Conservation (phyloP, 352 stramenopile genomes). For the Globisporangium uncinulatum region DNA sequence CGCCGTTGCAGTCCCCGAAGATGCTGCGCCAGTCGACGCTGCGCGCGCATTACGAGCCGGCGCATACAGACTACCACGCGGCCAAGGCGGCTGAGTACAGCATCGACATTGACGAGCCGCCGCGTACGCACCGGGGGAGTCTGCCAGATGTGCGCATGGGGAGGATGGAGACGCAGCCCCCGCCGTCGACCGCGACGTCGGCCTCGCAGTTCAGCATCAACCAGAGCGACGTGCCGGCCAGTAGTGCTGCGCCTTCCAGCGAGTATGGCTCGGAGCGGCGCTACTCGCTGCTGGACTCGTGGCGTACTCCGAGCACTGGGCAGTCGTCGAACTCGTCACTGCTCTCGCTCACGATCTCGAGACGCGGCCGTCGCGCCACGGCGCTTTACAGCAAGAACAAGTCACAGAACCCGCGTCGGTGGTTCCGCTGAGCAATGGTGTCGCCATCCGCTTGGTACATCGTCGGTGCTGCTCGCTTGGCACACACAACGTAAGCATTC, state of each 20-base stretch:
- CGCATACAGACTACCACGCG: conserved; percentile 67
- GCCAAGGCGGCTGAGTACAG: conserved; percentile 68
- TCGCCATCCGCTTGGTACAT: neutral
- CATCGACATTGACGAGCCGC: conserved; percentile 29
- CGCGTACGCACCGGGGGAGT: conserved; percentile 29
- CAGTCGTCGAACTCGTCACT: conserved; percentile 55
- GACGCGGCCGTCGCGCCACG: conserved; percentile 50
- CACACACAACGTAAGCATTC: neutral
- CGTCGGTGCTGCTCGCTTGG: neutral
- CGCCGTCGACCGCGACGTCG: neutral
- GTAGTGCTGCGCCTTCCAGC: conserved; percentile 12
- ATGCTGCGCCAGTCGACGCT: conserved; percentile 47
- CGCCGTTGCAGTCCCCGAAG: conserved; percentile 31
- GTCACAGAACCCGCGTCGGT: conserved; percentile 44
- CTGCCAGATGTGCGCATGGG: conserved; percentile 21
- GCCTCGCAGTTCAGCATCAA: conserved; percentile 4
- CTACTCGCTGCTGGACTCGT: conserved; percentile 69
- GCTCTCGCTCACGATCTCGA: conserved; percentile 65
- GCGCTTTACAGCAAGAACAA: conserved; percentile 63
- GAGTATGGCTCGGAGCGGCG: conserved; percentile 41
- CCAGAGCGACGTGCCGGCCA: conserved; percentile 1
- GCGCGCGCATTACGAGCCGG: conserved; percentile 57
- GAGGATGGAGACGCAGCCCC: conserved; percentile 5
- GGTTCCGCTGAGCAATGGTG: conserved; percentile 20
- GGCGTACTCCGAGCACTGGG: conserved; percentile 49